Conservation (phyloP, 345 rosid species). For the Sisymbrium altissimum region DNA sequence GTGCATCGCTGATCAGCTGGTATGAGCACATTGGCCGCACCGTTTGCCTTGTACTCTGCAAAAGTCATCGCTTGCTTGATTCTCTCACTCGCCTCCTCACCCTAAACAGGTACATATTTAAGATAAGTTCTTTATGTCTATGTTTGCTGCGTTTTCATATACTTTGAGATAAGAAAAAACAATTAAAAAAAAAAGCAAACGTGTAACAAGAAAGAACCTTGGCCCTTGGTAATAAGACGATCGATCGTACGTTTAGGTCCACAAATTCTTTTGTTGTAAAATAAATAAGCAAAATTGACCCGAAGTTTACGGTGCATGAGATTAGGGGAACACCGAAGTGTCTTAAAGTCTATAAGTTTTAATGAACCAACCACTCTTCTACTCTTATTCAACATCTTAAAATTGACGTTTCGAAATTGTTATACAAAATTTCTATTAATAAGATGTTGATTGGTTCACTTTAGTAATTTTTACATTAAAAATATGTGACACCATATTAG, state of each 20-base stretch:
- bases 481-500: neutral
- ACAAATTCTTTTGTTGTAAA: neutral
- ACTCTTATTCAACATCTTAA: slow-evolving; percentile 4
- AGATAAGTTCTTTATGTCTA: neutral
- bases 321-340: slow-evolving; percentile 12
- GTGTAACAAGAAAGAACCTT: neutral
- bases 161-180: neutral
- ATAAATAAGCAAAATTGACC: neutral
- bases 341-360: slow-evolving; percentile 15
- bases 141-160: neutral
- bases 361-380: slow-evolving; percentile 17
- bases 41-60: slow-evolving; percentile 68
- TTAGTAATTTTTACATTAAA: neutral
- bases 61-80: slow-evolving; percentile 77
- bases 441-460: slow-evolving; percentile 17
- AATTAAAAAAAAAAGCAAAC: neutral
- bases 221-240: neutral
- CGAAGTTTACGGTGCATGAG: neutral
- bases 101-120: slow-evolving; percentile 60
- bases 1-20: slow-evolving; percentile 86
- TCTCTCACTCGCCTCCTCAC: slow-evolving; percentile 64
- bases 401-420: neutral
- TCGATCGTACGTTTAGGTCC: neutral
- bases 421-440: neutral
- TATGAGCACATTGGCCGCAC: slow-evolving; percentile 88